Conservation (phyloP, 1,284 basidiomycete genomes). For the Crepidotus sp. region DNA sequence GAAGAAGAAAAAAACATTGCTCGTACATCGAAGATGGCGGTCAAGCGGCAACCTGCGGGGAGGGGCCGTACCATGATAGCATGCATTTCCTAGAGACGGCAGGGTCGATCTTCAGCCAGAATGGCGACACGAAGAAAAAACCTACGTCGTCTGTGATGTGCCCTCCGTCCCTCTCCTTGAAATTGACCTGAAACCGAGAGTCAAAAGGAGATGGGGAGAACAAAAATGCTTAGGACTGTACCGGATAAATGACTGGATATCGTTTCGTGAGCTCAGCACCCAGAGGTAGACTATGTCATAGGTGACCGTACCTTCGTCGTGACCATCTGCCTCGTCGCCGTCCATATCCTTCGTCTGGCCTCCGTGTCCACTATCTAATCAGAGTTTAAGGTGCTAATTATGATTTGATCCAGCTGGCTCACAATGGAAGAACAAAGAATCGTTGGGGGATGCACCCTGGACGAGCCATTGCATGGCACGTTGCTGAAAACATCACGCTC, state of each 20-base stretch:
- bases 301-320: slow-evolving; percentile 50
- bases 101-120: background rate
- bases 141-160: slow-evolving; percentile 81
- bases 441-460: slow-evolving; percentile 65
- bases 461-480: slow-evolving; percentile 90
- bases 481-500: slow-evolving; percentile 33
- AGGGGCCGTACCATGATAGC: slow-evolving; percentile 66
- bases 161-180: slow-evolving; percentile 53
- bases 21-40: slow-evolving; percentile 78
- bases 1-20: background rate
- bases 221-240: slow-evolving; percentile 15
- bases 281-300: too few species aligned
- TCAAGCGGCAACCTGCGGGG: slow-evolving; percentile 78
- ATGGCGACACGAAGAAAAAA: slow-evolving; percentile 12
- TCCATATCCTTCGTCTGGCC: slow-evolving; percentile 71
- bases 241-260: slow-evolving; percentile 71
- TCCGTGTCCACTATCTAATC: slow-evolving; percentile 68
- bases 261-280: slow-evolving; percentile 5
- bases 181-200: slow-evolving; percentile 45
- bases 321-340: slow-evolving; percentile 60
- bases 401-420: slow-evolving; percentile 20
- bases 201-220: background rate
- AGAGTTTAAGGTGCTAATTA: background rate
- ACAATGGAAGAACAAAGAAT: slow-evolving; percentile 92
- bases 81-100: slow-evolving; percentile 49